Conservation (phyloP, 225 moss, liverwort and hornwort species). For the Neckera pumila region DNA sequence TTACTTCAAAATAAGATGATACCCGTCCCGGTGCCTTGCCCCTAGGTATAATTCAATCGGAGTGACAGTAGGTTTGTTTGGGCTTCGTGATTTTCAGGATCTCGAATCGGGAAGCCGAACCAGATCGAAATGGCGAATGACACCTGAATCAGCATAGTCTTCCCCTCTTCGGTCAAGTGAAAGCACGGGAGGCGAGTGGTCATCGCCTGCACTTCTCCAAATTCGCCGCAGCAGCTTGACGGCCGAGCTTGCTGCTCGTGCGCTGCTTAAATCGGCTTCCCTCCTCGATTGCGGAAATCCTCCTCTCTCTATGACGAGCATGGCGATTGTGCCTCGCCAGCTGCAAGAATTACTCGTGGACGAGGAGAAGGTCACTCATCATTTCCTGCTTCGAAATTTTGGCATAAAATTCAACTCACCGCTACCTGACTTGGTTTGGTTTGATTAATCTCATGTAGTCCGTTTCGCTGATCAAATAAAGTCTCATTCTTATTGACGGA, state of each 20-base stretch:
- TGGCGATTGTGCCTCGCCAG: not conserved
- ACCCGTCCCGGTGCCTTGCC: not conserved
- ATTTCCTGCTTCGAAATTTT: not conserved
- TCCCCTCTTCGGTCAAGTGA: not conserved
- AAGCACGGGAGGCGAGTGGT: conserved; percentile 34
- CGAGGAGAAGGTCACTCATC: conserved; percentile 12
- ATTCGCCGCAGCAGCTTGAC: conserved; percentile 22
- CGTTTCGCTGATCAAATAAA: not conserved
- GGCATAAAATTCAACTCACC: not conserved
- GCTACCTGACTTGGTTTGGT: not conserved
- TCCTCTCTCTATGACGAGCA: not conserved
- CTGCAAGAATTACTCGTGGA: conserved; percentile 4
- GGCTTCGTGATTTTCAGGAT: not conserved
- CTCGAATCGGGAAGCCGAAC: conserved; percentile 5
- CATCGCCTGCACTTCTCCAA: conserved; percentile 41
- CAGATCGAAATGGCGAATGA: not conserved
- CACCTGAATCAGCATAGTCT: not conserved
- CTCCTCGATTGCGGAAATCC: not conserved
- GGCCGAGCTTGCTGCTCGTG: conserved; percentile 12
- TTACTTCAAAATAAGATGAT: not conserved
- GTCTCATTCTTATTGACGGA: not conserved
- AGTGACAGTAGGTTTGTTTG: not conserved
- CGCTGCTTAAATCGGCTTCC: conserved; percentile 2
- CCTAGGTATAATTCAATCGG: not conserved
- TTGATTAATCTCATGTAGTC: not conserved